phyloP scores from a whole-genome alignment of 768 basidiomycete species.

The Tylopilus rubrobrunneus region DNA sequence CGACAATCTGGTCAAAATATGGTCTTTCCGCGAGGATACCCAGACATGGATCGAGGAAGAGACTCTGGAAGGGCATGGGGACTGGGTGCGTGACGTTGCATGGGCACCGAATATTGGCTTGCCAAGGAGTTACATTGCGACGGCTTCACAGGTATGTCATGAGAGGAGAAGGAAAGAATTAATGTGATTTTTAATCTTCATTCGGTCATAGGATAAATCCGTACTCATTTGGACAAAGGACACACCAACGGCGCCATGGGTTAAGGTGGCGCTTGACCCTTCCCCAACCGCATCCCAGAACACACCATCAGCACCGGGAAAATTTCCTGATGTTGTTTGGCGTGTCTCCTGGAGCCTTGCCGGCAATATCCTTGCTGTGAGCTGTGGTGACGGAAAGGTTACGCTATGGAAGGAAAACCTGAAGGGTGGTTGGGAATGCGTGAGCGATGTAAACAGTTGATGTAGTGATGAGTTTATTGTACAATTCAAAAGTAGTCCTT shows the following conservation, averaged over 20 bases:
- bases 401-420: constrained; percentile 98
- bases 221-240: constrained; percentile 93
- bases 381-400: constrained; percentile 97
- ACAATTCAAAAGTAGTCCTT: no score
- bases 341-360: constrained; percentile 98
- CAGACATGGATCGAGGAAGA: constrained; percentile 93
- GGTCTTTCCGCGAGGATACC: constrained; percentile 84
- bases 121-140: constrained; percentile 92
- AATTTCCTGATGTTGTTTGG: constrained; percentile 98
- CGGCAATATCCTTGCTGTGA: constrained; percentile 93
- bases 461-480: no score
- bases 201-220: constrained; percentile 58
- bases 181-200: background rate
- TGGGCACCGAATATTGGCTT: constrained; percentile 98
- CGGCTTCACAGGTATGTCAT: constrained; percentile 73
- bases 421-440: constrained; percentile 94
- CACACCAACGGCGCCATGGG: constrained; percentile 68
- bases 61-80: constrained; percentile 84
- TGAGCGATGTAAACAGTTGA: constrained; percentile 90
- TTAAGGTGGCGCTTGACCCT: constrained; percentile 76
- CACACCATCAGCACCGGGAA: constrained; percentile 52
- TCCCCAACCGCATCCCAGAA: constrained; percentile 45
- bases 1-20: constrained; percentile 92
- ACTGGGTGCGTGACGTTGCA: constrained; percentile 99
- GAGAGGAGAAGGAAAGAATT: no score